Evolutionary conservation across 805 yeast genomes (phyloP).

Genomic region (Pichia cephalocereana): DNA sequence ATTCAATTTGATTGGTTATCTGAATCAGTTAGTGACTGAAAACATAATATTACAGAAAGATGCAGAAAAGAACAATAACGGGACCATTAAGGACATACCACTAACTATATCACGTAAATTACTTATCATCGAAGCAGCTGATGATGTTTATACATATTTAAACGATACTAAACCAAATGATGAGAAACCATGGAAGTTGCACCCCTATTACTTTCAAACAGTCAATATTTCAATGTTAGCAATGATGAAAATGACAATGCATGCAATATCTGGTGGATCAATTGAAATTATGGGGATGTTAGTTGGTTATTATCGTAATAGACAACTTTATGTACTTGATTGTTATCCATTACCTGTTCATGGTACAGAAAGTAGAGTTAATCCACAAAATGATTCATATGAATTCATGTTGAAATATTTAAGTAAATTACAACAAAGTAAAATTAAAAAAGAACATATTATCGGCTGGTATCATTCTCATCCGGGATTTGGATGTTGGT

Average conservation of each 20-base stretch:
- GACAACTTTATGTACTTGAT: conserved; percentile 62
- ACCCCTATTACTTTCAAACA: conserved; percentile 52
- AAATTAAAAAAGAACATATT: conserved; percentile 52
- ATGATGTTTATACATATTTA: not conserved
- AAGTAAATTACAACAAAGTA: conserved; percentile 39
- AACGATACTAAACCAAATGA: not conserved
- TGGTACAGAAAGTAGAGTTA: conserved; percentile 93
- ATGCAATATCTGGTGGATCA: conserved; percentile 75
- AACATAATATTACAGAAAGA: not conserved
- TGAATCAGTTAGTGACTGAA: not conserved
- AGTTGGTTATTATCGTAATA: conserved; percentile 55
- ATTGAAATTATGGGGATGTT: conserved; percentile 95
- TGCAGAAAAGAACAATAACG: not conserved
- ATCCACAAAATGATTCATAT: conserved; percentile 88
- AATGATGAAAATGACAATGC: conserved; percentile 63
- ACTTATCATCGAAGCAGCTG: not conserved
- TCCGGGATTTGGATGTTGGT: conserved; percentile 97
- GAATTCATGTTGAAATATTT: conserved; percentile 89
- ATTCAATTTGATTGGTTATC: not conserved
- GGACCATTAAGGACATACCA: not conserved
- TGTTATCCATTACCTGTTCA: conserved; percentile 85
- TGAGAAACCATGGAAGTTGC: conserved; percentile 45
- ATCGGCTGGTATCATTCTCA: conserved; percentile 98
- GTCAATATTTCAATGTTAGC: conserved; percentile 66
- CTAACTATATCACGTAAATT: not conserved